Base-by-base conservation (phyloP, 2,329 filamentous ascomycete species). In the Colletotrichum gloeosporioides region DNA sequence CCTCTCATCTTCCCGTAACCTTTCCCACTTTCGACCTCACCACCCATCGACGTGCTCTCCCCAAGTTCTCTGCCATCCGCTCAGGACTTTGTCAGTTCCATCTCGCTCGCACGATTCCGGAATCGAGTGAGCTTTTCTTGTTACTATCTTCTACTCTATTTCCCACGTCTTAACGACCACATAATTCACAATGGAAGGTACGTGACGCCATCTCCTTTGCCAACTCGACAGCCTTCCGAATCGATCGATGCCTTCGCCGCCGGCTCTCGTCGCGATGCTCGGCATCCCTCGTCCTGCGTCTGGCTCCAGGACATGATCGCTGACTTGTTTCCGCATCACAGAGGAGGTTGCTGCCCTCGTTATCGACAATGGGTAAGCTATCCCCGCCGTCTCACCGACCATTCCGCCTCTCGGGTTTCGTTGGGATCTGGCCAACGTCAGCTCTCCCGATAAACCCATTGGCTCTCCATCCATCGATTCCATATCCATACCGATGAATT, bases 321-420 rank as follows among this genome's bases (percentile, higher is more conserved):
- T 91, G 81, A 90, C 85, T 39, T 80, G 77, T 81, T 81, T 86
- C 79, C 82, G 79, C 78, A 78, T 80, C 90, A 89, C 87, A 99
- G 97, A 99, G 93, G 97, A 99, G 95, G 97, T 99, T 90, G 97
- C 97, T 89, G 97, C 97, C 90, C 96, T 99, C 95, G 97, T 99
- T 90, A 99, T 99, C 91, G 97, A 99, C 96, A 99, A 99, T 99
- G 97, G 97, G 97, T 99, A 96, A 95, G 96, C 91, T 89, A 12
- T 84, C 82, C 81, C 81, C 82, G 80, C 82, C 82, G 73, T 62
- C 75, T 85, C 84, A 84, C 82, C 82, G 82, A 83, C 84, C 81
- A 82, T 82, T 78, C 78, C 76, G 75, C 71, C 75, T 75, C 53
- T 16, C 36, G 59, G 76, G 67, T 63, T 49, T 65, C 61, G 53